Percentiles rank a stretch among this genome's conserved stretches.
Conservation (phyloP, 768 basidiomycete genomes). For the Mrakia blollopis region DNA sequence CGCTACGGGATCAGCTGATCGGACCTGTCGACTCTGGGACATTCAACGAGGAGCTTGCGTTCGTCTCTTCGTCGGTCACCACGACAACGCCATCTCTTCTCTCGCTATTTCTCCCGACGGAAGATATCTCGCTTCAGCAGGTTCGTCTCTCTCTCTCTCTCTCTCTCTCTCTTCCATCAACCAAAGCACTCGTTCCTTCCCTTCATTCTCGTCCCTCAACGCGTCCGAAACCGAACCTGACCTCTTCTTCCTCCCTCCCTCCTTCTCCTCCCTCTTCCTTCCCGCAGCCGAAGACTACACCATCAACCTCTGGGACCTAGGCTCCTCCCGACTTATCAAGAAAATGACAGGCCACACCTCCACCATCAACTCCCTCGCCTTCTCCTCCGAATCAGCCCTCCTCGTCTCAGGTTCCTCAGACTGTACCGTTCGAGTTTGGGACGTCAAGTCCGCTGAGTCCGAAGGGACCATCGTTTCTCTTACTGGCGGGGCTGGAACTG, state of each 20-base stretch:
- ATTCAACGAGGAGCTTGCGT: slow-evolving; percentile 92
- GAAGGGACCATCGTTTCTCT: slow-evolving; percentile 28
- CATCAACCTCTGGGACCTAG: slow-evolving; percentile 94
- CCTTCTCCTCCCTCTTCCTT: not conserved
- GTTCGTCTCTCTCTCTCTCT: slow-evolving; percentile 45
- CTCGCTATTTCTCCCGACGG: slow-evolving; percentile 92
- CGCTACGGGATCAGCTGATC: slow-evolving; percentile 93
- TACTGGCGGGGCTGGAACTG: slow-evolving; percentile 4
- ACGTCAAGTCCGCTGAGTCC: slow-evolving; percentile 68
- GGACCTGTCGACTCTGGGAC: slow-evolving; percentile 95
- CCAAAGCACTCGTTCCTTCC: not conserved
- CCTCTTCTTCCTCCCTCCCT: not conserved
- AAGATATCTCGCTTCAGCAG: slow-evolving; percentile 83
- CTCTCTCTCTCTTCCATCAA: slow-evolving; percentile 16
- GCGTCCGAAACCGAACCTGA: not conserved
- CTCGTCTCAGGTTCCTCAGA: slow-evolving; percentile 89
- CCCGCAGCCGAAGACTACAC: slow-evolving; percentile 74
- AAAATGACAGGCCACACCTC: slow-evolving; percentile 92
- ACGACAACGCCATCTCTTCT: slow-evolving; percentile 69
- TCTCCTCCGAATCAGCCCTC: slow-evolving; percentile 83
- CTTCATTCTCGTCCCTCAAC: not conserved
- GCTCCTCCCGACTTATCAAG: slow-evolving; percentile 89
- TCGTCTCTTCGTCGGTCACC: slow-evolving; percentile 91
- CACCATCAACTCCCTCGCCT: slow-evolving; percentile 82
- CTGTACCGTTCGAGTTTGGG: slow-evolving; percentile 98